Base-by-base conservation (phyloP, 768 basidiomycete species). In the Melanogaster broomeanus region DNA sequence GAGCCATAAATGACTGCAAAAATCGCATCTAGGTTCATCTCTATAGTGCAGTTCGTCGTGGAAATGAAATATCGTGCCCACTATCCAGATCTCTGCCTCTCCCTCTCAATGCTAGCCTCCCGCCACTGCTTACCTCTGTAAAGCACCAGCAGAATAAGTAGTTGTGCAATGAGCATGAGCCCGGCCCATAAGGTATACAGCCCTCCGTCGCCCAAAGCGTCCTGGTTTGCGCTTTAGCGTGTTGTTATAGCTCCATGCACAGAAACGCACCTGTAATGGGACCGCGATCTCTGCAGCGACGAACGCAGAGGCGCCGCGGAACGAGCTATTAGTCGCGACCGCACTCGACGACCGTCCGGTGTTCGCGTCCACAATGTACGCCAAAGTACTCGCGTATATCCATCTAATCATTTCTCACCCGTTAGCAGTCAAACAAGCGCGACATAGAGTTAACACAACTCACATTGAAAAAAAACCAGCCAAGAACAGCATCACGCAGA, bases 331-430 rank as follows among this genome's bases (percentile, higher is more conserved):
- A 31, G 79, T 71, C 0, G 93, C 90, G 7, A 84, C 80, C 0
- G 89, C 91, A 2, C 82, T 83, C 0, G 90, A 87, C 0, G 90
- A 90, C 15, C 85, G 80, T 6, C 93, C 93, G 3, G 77, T 75
- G 59, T 95, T 97, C 9, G 91, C 83, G 62, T 97, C 93, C 3
- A 94, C 91, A 30, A 95, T 80, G 63, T 93, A 95, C 0, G 93
- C 87, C 28, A 97, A 72, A 0, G 88, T 85, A 38, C 82, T 84
- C 1, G 85, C 71, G 64, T 89, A 88, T 44, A 85, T 82, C 68
- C 76, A 76, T 63, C 80, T 83, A 13, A 33, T 5, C n/a, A 33
- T 15, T 9, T 8, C 28, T 8, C 0, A n/a, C 35, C n/a, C 9
- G 16, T 50, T 18, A 59, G 27, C n/a, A 3, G 3, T 22, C 16